A percentile compares a stretch with the other conserved stretches of the same genome.
Conservation (phyloP, 192 early-diverging fungal species). For the Coemansia sp. region DNA sequence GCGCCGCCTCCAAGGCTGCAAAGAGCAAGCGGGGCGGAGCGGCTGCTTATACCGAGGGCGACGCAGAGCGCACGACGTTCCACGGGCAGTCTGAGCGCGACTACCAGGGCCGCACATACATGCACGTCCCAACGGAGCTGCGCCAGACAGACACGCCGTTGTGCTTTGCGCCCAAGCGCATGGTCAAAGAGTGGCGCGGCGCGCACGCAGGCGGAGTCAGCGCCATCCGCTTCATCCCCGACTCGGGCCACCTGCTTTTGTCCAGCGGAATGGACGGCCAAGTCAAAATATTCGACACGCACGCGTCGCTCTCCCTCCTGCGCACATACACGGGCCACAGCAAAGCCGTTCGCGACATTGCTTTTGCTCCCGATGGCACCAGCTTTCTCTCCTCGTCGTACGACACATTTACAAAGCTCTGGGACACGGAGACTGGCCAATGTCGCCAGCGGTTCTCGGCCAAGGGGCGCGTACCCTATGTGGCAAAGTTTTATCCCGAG, state of each 20-base stretch:
- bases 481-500: constrained; percentile 91
- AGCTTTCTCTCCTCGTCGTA: constrained; percentile 88
- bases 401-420: constrained; percentile 92
- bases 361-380: constrained; percentile 85
- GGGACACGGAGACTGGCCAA: constrained; percentile 98
- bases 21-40: constrained; percentile 41
- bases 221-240: constrained; percentile 89
- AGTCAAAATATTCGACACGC: constrained; percentile 97
- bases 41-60: constrained; percentile 33
- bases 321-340: constrained; percentile 91
- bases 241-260: constrained; percentile 87
- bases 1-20: neutral
- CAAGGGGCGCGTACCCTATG: constrained; percentile 77
- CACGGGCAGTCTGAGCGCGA: constrained; percentile 88
- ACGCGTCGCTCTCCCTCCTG: constrained; percentile 82
- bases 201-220: constrained; percentile 94
- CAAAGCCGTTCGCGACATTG: constrained; percentile 92
- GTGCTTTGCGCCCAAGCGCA: constrained; percentile 85
- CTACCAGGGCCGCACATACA: constrained; percentile 95
- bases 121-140: constrained; percentile 92
- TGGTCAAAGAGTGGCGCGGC: constrained; percentile 86
- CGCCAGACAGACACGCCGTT: constrained; percentile 73
- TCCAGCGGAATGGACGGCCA: constrained; percentile 93
- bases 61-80: constrained; percentile 80
- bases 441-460: constrained; percentile 79